Conservation (phyloP, 2,329 filamentous ascomycete species). For the Claviceps purpurea region DNA sequence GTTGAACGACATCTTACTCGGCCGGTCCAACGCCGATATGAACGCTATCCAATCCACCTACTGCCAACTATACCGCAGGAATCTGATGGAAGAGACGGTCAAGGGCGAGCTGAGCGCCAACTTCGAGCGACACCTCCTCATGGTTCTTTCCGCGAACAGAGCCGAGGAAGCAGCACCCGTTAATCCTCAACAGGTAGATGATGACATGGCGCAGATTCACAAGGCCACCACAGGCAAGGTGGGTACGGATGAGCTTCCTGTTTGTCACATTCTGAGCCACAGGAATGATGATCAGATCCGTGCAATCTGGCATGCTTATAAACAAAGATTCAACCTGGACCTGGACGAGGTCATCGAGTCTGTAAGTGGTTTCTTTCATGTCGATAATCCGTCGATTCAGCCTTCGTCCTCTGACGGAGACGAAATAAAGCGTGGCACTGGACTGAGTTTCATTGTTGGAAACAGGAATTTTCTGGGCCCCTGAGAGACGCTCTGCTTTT, state of each 20-base stretch:
- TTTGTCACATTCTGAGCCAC: constrained; percentile 65
- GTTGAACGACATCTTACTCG: constrained; percentile 75
- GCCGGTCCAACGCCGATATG: constrained; percentile 76
- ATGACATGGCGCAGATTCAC: constrained; percentile 65
- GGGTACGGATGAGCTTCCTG: constrained; percentile 60
- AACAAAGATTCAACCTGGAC: constrained; percentile 53
- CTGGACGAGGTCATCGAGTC: constrained; percentile 64
- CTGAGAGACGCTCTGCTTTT: constrained; percentile 76
- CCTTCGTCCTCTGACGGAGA: background rate
- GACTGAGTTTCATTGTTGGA: background rate
- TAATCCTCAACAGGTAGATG: constrained; percentile 57
- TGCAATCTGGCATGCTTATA: constrained; percentile 65
- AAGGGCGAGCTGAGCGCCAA: constrained; percentile 71
- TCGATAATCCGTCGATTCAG: background rate
- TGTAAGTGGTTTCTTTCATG: constrained; percentile 23
- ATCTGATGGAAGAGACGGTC: constrained; percentile 55
- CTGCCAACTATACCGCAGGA: constrained; percentile 48
- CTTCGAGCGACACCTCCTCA: constrained; percentile 73
- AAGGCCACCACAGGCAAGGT: constrained; percentile 60
- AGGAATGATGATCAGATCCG: constrained; percentile 74
- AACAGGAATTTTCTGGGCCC: constrained; percentile 71
- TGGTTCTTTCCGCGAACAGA: constrained; percentile 61
- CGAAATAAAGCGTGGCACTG: background rate
- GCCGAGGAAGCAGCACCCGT: constrained; percentile 68
- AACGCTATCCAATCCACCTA: constrained; percentile 75